phyloP scores from a whole-genome alignment of 805 yeast genomes.

The Candida qinlingensis region DNA sequence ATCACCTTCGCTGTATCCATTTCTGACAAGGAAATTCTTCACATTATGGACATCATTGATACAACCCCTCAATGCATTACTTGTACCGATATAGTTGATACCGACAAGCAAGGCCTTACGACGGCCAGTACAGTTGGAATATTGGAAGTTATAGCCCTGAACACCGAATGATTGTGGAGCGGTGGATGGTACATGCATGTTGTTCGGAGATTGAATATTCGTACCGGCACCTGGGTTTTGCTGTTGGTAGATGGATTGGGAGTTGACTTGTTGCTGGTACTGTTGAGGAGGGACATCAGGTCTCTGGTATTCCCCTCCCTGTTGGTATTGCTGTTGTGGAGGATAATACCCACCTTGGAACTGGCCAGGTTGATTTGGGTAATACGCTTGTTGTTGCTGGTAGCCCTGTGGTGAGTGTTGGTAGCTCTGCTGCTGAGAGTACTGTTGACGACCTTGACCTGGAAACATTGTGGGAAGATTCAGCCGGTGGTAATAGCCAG shows the following conservation, averaged over 20 bases:
- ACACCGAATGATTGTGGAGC: conserved; percentile 18
- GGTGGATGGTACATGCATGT: conserved; percentile 7
- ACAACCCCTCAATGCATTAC: conserved; percentile 65
- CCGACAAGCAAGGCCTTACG: conserved; percentile 76
- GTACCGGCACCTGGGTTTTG: conserved; percentile 1
- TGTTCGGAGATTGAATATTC: conserved; percentile 6
- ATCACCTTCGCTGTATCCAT: conserved; percentile 49
- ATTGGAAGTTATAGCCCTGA: conserved; percentile 37
- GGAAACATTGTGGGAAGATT: background rate
- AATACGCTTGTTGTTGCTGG: background rate
- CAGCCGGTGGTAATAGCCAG: too few species aligned
- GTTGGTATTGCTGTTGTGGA: background rate
- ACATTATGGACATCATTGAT: conserved; percentile 67
- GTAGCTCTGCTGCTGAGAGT: background rate
- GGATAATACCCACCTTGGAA: background rate
- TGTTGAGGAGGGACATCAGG: conserved; percentile 1
- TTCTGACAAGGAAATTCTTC: conserved; percentile 32
- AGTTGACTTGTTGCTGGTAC: conserved; percentile 1
- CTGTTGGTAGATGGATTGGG: conserved; percentile 6
- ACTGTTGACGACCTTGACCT: background rate
- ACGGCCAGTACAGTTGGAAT: conserved; percentile 66
- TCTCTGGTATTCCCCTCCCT: background rate
- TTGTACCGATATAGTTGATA: conserved; percentile 66
- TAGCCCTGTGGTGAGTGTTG: conserved; percentile 1
- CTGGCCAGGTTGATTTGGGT: too few species aligned